Conservation (phyloP, 2,329 filamentous ascomycete species). For the Fusarium scirpi region DNA sequence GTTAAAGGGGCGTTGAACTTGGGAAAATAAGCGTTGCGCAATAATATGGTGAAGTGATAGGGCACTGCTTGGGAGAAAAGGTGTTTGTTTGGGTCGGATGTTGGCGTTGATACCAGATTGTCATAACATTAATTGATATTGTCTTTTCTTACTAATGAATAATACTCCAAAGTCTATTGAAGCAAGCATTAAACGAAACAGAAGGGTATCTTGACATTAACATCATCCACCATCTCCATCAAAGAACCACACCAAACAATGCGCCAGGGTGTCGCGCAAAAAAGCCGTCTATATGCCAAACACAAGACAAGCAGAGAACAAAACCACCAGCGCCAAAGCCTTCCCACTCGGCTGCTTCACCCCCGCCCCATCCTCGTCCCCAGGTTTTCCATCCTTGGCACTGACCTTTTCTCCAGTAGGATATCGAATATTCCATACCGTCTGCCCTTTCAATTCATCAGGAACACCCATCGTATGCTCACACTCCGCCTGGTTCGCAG, state of each 20-base stretch:
- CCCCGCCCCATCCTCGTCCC: constrained; percentile 20
- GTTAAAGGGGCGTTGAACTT: constrained; percentile 47
- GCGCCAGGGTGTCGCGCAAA: neutral
- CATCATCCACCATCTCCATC: neutral
- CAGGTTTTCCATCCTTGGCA: constrained; percentile 46
- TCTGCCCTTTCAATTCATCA: constrained; percentile 50
- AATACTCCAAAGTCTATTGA: neutral
- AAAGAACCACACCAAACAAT: neutral
- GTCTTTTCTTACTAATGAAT: neutral
- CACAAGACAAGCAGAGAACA: constrained; percentile 24
- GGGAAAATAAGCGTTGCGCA: constrained; percentile 31
- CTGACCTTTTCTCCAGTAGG: constrained; percentile 57
- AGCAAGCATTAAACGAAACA: constrained; percentile 20
- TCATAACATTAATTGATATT: constrained; percentile 9
- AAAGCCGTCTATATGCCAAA: constrained; percentile 18
- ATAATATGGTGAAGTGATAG: fast-evolving
- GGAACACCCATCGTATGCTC: constrained; percentile 56
- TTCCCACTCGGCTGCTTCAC: constrained; percentile 11
- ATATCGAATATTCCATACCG: constrained; percentile 63
- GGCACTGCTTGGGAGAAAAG: neutral
- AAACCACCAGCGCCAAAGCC: constrained; percentile 26
- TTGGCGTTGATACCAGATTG: constrained; percentile 30
- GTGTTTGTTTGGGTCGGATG: neutral
- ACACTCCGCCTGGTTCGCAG: constrained; percentile 60
- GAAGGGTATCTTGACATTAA: constrained; percentile 42